A percentile compares a stretch with the other conserved stretches of the same genome.
These are phyloP conservation scores for Gossypium bickii DNA, from an alignment of 345 rosid genomes.

Conservation along the genomic window DNA sequence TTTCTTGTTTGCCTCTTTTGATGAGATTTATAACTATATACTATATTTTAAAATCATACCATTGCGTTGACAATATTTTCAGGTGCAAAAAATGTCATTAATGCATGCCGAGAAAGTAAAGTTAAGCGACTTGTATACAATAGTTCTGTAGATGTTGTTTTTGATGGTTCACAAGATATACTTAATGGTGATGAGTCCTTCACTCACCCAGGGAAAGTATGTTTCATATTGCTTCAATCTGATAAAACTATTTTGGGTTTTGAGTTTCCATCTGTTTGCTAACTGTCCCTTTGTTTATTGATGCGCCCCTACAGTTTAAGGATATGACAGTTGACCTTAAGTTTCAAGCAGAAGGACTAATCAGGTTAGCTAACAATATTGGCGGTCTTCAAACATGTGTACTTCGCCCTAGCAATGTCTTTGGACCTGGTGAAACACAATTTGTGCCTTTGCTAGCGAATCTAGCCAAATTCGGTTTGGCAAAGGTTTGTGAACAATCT, in stretches of 20 bases:
- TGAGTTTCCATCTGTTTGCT: constrained; percentile 6
- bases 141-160: constrained; percentile 82
- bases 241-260: background rate
- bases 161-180: constrained; percentile 71
- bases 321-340: constrained; percentile 69
- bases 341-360: constrained; percentile 85
- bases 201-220: constrained; percentile 57
- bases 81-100: constrained; percentile 83
- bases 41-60: background rate
- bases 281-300: constrained; percentile 22
- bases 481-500: constrained; percentile 51
- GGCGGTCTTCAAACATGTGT: constrained; percentile 84
- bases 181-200: constrained; percentile 64
- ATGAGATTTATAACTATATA: background rate
- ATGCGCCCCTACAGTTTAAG: constrained; percentile 44
- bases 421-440: constrained; percentile 77
- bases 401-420: constrained; percentile 83
- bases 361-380: constrained; percentile 63
- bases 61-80: constrained; percentile 3
- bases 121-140: constrained; percentile 72
- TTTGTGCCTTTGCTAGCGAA: constrained; percentile 53
- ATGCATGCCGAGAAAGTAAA: constrained; percentile 70
- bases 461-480: constrained; percentile 73
- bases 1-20: background rate
- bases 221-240: constrained; percentile 7